Base-by-base conservation (phyloP, 2,329 filamentous ascomycete genomes). In the Alternaria dauci region DNA sequence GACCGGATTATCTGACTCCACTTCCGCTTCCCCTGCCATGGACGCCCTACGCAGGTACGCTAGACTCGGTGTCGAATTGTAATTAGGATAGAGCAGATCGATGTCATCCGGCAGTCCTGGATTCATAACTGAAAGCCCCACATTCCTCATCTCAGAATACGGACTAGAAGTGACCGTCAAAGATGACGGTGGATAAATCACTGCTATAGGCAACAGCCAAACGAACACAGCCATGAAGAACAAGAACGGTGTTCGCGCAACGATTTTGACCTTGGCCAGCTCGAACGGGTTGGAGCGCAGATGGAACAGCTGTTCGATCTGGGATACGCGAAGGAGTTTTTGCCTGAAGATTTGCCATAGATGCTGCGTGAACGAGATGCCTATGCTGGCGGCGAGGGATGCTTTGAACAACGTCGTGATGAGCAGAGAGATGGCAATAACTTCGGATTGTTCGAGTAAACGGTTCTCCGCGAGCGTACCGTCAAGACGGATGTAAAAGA, bases 121-220 rank as follows among this genome's bases (percentile, higher is more conserved):
- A 18, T 44, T 44, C 42, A 44, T 44, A 8, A 44, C 16, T 14
- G 42, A 26, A 1, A 44, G 14, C 0, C 25, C 4, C 2, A 28
- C 4, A 5, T 44, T n/a, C 8, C 16, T 1, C 1, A 28, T 44
- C 23, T 2, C 12, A 3, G 42, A 8, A 11, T 48, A 41, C 5
- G 62, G 34, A 8, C 30, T 7, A 7, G 36, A 52, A 11, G 34
- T 39, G 11, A 65, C 54, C 0, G 39, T 58, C 18, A 65, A 41
- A 23, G 62, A 59, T 14, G 42, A 42, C 11, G 62, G 62, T 2
- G 62, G 62, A 30, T 62, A 65, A 6, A 62, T 52, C 12, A 44
- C 36, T 5, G 59, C 59, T 16, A 65, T 18, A 8, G 34, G 34
- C 18, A 60, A 12, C 8, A 52, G 8, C 59, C 59, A 62, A 16